These are phyloP conservation scores for Phyllosticta citribraziliensis DNA, from an alignment of 2,329 filamentous ascomycete species.

Conservation along the genomic window DNA sequence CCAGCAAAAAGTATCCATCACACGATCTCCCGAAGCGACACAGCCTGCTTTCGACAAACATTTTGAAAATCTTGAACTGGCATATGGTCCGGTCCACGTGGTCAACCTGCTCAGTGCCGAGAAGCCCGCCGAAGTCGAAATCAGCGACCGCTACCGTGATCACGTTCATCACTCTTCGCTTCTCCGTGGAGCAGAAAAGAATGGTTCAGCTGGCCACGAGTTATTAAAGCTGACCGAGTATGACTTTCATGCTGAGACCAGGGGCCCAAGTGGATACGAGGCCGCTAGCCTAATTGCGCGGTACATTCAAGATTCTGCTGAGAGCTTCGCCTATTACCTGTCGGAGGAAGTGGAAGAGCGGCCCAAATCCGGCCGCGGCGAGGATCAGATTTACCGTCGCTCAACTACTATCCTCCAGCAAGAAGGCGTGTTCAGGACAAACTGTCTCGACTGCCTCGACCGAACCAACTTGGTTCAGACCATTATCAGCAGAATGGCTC, in stretches of 20 bases:
- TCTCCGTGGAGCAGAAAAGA: constrained; percentile 46
- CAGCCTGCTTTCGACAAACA: constrained; percentile 95
- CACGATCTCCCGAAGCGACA: constrained; percentile 77
- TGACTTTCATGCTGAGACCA: constrained; percentile 93
- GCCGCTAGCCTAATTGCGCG: constrained; percentile 75
- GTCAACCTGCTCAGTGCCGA: constrained; percentile 88
- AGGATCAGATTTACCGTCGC: constrained; percentile 26
- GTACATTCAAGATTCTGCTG: constrained; percentile 67
- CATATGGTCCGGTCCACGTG: constrained; percentile 84
- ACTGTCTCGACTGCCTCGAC: constrained; percentile 92
- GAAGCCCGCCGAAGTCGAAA: constrained; percentile 75
- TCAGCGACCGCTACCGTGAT: constrained; percentile 68
- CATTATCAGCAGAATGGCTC: constrained; percentile 85
- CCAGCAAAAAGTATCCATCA: constrained; percentile 89
- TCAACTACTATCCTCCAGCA: constrained; percentile 72
- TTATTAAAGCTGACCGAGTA: constrained; percentile 77
- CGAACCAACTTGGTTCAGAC: constrained; percentile 94
- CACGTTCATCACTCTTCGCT: constrained; percentile 68
- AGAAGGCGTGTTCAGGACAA: constrained; percentile 90
- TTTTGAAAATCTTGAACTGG: constrained; percentile 74
- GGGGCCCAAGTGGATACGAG: constrained; percentile 77
- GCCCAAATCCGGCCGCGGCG: constrained; percentile 31
- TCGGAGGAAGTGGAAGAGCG: constrained; percentile 59
- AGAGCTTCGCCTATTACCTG: constrained; percentile 87
- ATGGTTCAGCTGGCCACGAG: constrained; percentile 52